These are phyloP conservation scores for Mycena rosella DNA, from an alignment of 768 basidiomycete genomes.

Conservation along the genomic window DNA sequence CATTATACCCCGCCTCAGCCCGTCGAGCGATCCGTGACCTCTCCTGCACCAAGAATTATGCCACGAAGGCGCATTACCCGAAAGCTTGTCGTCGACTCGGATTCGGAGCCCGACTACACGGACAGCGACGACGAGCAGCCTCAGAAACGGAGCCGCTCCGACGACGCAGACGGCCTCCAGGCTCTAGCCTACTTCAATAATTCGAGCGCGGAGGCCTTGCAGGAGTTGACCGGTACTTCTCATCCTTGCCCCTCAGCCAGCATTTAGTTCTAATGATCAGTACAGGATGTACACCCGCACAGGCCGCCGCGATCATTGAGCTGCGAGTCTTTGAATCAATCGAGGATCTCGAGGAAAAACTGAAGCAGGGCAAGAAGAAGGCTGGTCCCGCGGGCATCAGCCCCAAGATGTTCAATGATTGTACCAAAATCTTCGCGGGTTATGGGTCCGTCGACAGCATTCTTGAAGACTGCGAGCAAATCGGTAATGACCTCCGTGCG, in stretches of 20 bases:
- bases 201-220: slow-evolving; percentile 70
- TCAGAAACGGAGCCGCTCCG: slow-evolving; percentile 47
- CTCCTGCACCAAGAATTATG: slow-evolving; percentile 47
- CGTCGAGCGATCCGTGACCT: slow-evolving; percentile 10
- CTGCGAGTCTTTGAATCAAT: slow-evolving; percentile 85
- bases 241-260: background rate
- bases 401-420: slow-evolving; percentile 91
- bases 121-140: slow-evolving; percentile 62
- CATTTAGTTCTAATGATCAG: background rate
- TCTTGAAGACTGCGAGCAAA: slow-evolving; percentile 88
- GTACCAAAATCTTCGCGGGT: slow-evolving; percentile 83
- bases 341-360: slow-evolving; percentile 79
- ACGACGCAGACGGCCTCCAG: slow-evolving; percentile 55
- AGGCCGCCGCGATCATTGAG: slow-evolving; percentile 82
- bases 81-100: slow-evolving; percentile 75
- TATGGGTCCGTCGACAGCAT: slow-evolving; percentile 92
- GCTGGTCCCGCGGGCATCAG: slow-evolving; percentile 87
- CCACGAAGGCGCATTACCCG: slow-evolving; percentile 66
- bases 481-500: slow-evolving; percentile 78
- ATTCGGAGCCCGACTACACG: slow-evolving; percentile 69
- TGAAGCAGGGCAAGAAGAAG: slow-evolving; percentile 91
- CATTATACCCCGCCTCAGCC: slow-evolving; percentile 48
- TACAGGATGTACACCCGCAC: slow-evolving; percentile 82
- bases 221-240: slow-evolving; percentile 79
- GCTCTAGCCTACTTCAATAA: slow-evolving; percentile 80